Base-by-base conservation (phyloP, 1,139 yeast genomes). In the Petasospora rhodanensis region DNA sequence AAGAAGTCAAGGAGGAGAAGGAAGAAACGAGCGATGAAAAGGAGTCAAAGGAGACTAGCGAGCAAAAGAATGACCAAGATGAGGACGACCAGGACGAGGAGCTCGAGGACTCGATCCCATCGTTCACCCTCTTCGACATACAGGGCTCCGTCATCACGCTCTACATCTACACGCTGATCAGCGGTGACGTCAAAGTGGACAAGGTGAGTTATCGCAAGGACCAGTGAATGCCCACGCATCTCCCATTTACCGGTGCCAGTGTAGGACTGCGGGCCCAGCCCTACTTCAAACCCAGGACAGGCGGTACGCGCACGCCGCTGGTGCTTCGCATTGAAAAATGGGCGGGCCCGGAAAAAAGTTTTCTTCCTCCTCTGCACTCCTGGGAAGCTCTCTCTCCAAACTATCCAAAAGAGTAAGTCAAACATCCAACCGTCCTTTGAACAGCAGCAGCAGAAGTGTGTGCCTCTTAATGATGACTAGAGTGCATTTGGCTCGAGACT, bases 401-500 rank as follows among this genome's bases (percentile, higher is more conserved):
- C n/a, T 23, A 16, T n/a, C 20, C 21, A 13, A 32, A 32, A 23
- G 28, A 13, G 31, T 27, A 18, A 32, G 28, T 23, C 8, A 18
- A 12, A 19, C 8, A 22, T 17, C 17, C 17, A 12, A 5, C 8
- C 16, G 16, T 14, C 17, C 12, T 22, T 12, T 6, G 15, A 26
- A 21, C 18, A 27, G 11, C 12, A 26, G 5, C 10, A 5, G 10
- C 5, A n/a, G 9, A 7, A 18, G 9, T 21, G 7, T 7, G 7
- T 21, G 7, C n/a, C 23, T 9, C 13, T 14, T 18, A 35, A 42
- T 48, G 52, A 48, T 82, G 52, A 48, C 52, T 38, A 42, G 52
- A 48, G 91, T 81, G 93, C 93, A 82, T 82, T 82, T 82, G 93
- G 91, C 93, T 82, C 93, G 91, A 82, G 91, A 79, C 84, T 43